Percentiles rank a stretch among this genome's conserved stretches.
Evolutionary conservation across 176 grass and related monocot genomes (phyloP).

Genomic region (Phoenix roebelenii): DNA sequence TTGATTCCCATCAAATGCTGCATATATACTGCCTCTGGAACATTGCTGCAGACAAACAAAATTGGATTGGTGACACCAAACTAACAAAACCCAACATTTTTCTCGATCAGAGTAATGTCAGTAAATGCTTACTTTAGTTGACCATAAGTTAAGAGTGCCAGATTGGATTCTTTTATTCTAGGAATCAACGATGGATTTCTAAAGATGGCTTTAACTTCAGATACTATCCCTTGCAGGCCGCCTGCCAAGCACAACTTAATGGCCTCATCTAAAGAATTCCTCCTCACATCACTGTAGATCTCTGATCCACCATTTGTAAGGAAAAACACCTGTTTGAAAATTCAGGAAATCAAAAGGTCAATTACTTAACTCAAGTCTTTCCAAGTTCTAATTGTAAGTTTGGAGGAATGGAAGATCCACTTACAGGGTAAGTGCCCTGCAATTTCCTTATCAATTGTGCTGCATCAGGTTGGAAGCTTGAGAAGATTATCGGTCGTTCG

Average conservation of each 20-base stretch:
- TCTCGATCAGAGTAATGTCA: neutral
- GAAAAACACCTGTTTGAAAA: constrained; percentile 70
- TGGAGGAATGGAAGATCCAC: constrained; percentile 1
- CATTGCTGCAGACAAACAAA: constrained; percentile 42
- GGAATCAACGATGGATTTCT: constrained; percentile 44
- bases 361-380: neutral
- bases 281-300: constrained; percentile 45
- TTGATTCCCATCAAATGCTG: constrained; percentile 85
- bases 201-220: constrained; percentile 63
- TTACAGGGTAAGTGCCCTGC: constrained; percentile 74
- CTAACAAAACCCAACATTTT: too few species aligned
- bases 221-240: constrained; percentile 75
- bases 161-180: constrained; percentile 75
- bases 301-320: constrained; percentile 61
- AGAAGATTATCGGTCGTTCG: constrained; percentile 71
- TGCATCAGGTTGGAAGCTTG: constrained; percentile 90
- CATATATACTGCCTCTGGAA: constrained; percentile 82
- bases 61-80: neutral
- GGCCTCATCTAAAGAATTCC: constrained; percentile 85
- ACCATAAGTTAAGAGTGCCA: constrained; percentile 66
- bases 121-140: constrained; percentile 53
- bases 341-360: neutral
- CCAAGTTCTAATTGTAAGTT: too few species aligned
- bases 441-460: constrained; percentile 46
- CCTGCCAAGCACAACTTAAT: constrained; percentile 46